Base-by-base conservation (phyloP, 306 rosid species). In the Pachyrhizus erosus region DNA sequence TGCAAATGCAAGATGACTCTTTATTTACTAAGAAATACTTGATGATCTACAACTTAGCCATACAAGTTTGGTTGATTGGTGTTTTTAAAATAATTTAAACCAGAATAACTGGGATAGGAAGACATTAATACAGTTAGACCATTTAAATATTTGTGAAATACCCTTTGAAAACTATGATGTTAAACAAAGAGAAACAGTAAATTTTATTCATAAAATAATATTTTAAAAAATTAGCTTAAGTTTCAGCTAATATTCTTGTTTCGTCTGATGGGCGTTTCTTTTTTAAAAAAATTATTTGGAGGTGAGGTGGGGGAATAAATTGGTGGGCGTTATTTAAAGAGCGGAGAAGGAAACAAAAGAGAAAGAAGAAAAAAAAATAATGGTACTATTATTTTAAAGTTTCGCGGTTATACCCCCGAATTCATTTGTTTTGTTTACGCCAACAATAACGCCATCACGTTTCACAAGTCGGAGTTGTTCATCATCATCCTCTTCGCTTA, bases 361-460 rank as follows among this genome's bases (percentile, higher is more conserved):
- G 26, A 34, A 54, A 12, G 1, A 33, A 39, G n/a, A 42, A 71
- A 71, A 21, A 48, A 48, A 62, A 73, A 49, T 13, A 34, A 24
- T 27, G 70, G 78, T 42, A 79, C 54, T 23, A 75, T 34, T 81
- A 81, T 87, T 92, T 92, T 88, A 84, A 91, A 94, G 95, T 91
- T 94, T 91, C 94, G 96, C 97, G 97, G 97, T 91, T 91, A 83
- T 87, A 77, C 92, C 96, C 92, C 33, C 84, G 83, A 89, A 43
- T 77, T 71, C 68, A 33, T 69, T 75, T 45, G 24, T 76, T 71
- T 79, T 65, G 34, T 37, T 79, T 24, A 83, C 87, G 26, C 77
- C 60, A 58, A 70, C 70, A 80, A 29, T 64, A 70, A 37, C 58
- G 11, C 5, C 83, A 34, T 21, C 69, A 49, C 46, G 9, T 40